phyloP scores from a whole-genome alignment of 2,329 filamentous ascomycete genomes.

The Blumeria graminis region DNA sequence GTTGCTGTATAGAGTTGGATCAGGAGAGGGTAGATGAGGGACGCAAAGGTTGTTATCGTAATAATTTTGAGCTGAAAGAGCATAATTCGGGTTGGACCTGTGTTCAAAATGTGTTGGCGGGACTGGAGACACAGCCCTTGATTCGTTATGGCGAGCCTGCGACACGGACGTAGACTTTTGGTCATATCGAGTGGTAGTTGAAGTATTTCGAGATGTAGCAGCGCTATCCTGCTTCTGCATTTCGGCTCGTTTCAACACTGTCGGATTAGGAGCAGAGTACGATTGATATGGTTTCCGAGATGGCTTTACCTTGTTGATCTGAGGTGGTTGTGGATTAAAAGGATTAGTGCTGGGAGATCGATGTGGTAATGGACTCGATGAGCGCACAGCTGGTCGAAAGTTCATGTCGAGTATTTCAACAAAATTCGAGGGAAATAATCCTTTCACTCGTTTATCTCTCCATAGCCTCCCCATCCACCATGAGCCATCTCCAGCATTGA shows the following conservation, averaged over 20 bases:
- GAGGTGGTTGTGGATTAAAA: constrained; percentile 11
- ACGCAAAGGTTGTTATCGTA: constrained; percentile 10
- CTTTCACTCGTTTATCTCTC: constrained; percentile 73
- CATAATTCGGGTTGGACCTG: not conserved
- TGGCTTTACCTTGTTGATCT: constrained; percentile 26
- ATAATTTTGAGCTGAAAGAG: constrained; percentile 12
- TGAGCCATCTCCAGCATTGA: constrained; percentile 90
- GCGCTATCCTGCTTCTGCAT: constrained; percentile 12
- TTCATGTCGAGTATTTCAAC: constrained; percentile 69
- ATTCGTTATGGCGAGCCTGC: not conserved
- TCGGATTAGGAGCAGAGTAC: constrained; percentile 40
- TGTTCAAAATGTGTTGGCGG: constrained; percentile 3
- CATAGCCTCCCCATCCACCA: constrained; percentile 95
- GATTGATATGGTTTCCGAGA: constrained; percentile 44
- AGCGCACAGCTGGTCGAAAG: constrained; percentile 51
- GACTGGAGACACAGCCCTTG: constrained; percentile 5
- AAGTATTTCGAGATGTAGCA: constrained; percentile 9
- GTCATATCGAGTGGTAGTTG: constrained; percentile 14
- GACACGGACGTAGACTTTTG: not conserved
- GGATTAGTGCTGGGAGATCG: constrained; percentile 14
- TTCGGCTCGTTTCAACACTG: constrained; percentile 25
- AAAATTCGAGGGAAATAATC: constrained; percentile 92
- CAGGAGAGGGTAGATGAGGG: constrained; percentile 20
- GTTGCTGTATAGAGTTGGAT: constrained; percentile 14
- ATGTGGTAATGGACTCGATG: constrained; percentile 25